Conservation (phyloP, 352 stramenopile species). For the Phytophthora aleatoria region DNA sequence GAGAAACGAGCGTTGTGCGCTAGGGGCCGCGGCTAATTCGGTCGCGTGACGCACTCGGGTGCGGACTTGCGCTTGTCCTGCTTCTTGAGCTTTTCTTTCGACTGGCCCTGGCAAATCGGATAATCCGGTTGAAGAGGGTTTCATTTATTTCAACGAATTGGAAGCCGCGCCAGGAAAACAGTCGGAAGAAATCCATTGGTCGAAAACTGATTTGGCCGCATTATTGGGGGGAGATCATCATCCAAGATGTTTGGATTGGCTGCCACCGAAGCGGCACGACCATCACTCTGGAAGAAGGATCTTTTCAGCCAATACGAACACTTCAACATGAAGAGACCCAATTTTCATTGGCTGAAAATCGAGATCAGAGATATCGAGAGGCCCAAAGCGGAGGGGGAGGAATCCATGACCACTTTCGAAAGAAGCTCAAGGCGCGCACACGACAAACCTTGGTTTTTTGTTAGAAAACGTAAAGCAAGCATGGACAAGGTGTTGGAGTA, state of each 20-base stretch:
- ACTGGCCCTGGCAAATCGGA: slow-evolving; percentile 15
- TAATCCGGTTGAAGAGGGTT: slow-evolving; percentile 23
- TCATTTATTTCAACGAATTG: slow-evolving; percentile 17
- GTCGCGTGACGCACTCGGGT: neutral
- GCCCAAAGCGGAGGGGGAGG: slow-evolving; percentile 13
- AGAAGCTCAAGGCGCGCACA: slow-evolving; percentile 31
- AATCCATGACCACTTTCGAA: slow-evolving; percentile 55
- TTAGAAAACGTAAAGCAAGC: neutral
- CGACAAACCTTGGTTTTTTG: neutral
- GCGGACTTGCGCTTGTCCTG: neutral
- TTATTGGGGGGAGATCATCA: slow-evolving; percentile 1
- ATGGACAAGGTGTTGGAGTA: slow-evolving; percentile 89
- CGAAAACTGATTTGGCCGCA: slow-evolving; percentile 22
- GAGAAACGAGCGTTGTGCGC: slow-evolving; percentile 9
- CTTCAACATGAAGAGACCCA: slow-evolving; percentile 14
- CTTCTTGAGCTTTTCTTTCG: slow-evolving; percentile 12
- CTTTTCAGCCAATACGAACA: slow-evolving; percentile 36
- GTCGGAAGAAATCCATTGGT: slow-evolving; percentile 34
- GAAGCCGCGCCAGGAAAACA: neutral
- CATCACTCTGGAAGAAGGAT: slow-evolving; percentile 30
- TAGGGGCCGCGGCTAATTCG: slow-evolving; percentile 4
- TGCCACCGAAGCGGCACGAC: slow-evolving; percentile 22
- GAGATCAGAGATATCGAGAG: slow-evolving; percentile 8
- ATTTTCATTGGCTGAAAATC: slow-evolving; percentile 33
- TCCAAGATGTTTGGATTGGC: slow-evolving; percentile 3